phyloP scores from a whole-genome alignment of 176 grass and related monocot genomes.

The Phragmites australis region DNA sequence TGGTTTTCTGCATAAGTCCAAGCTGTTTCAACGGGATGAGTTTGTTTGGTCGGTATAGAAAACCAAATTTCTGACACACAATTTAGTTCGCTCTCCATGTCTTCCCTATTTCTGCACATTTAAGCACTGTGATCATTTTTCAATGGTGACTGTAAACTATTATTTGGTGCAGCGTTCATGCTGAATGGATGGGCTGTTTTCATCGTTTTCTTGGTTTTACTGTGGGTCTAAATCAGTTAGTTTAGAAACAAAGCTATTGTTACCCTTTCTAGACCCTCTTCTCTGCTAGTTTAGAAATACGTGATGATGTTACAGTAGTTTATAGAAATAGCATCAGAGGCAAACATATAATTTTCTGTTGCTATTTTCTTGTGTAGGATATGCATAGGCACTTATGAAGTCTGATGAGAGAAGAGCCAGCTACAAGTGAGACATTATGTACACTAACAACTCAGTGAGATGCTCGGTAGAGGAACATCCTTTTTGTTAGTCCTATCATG shows the following conservation, averaged over 20 bases:
- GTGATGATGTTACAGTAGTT: constrained; percentile 26
- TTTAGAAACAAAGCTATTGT: background rate
- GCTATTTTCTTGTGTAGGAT: constrained; percentile 43
- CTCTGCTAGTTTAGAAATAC: background rate
- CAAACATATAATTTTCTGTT: constrained; percentile 32
- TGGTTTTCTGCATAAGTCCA: background rate
- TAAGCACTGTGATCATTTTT: constrained; percentile 22
- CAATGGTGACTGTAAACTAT: constrained; percentile 99
- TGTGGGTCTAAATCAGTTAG: constrained; percentile 87
- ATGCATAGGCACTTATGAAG: constrained; percentile 62
- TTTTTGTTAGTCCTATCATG: constrained; percentile 6
- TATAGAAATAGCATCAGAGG: constrained; percentile 12
- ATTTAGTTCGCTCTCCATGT: constrained; percentile 14
- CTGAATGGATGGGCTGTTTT: constrained; percentile 96
- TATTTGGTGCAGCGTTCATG: constrained; percentile 95
- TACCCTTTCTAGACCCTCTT: background rate
- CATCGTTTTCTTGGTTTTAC: constrained; percentile 94
- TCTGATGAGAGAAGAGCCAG: constrained; percentile 75
- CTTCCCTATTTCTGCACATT: constrained; percentile 12
- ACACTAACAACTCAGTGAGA: constrained; percentile 93
- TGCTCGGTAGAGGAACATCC: background rate
- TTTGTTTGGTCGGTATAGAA: background rate
- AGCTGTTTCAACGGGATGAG: no score
- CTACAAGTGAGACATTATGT: constrained; percentile 90
- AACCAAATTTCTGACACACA: no score